Conservation (phyloP, 2,329 filamentous ascomycete species). For the Elsinoe ampelina region DNA sequence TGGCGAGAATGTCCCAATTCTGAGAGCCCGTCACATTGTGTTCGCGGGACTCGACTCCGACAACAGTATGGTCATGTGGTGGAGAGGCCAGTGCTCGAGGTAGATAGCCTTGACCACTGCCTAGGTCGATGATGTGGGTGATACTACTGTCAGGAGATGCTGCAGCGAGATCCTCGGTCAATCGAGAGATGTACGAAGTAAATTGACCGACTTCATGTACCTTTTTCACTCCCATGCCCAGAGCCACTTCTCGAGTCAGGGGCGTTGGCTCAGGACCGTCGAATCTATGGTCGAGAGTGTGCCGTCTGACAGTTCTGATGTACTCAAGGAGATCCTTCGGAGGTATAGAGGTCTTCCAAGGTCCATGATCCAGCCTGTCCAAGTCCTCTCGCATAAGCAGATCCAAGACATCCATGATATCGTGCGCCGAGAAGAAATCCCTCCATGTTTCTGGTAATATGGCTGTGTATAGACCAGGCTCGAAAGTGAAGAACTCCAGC, state of each 20-base stretch:
- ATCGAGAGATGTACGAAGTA: slow-evolving; percentile 68
- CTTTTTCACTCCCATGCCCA: slow-evolving; percentile 96
- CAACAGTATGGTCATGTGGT: slow-evolving; percentile 76
- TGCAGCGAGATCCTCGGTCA: slow-evolving; percentile 47
- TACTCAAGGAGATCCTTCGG: slow-evolving; percentile 58
- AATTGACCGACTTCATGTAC: slow-evolving; percentile 88
- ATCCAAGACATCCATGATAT: slow-evolving; percentile 68
- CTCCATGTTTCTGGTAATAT: slow-evolving; percentile 76
- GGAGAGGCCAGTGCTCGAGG: slow-evolving; percentile 75
- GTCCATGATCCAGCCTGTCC: slow-evolving; percentile 28
- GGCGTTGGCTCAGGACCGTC: slow-evolving; percentile 38
- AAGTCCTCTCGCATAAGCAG: slow-evolving; percentile 73
- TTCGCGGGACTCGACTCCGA: slow-evolving; percentile 81
- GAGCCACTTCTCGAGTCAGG: slow-evolving; percentile 61
- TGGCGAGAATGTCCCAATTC: slow-evolving; percentile 73
- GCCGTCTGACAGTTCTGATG: slow-evolving; percentile 58
- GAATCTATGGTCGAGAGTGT: slow-evolving; percentile 59
- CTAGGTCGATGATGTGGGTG: slow-evolving; percentile 89
- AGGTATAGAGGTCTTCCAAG: slow-evolving; percentile 37
- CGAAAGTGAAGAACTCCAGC: slow-evolving; percentile 84
- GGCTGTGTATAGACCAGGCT: slow-evolving; percentile 70
- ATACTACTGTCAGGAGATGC: slow-evolving; percentile 43
- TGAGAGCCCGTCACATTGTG: slow-evolving; percentile 80
- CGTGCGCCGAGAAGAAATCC: slow-evolving; percentile 59
- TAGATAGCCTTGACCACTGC: slow-evolving; percentile 93